Evolutionary conservation across 192 early-diverging fungal genomes (phyloP).

Genomic region (Backusella sp.): DNA sequence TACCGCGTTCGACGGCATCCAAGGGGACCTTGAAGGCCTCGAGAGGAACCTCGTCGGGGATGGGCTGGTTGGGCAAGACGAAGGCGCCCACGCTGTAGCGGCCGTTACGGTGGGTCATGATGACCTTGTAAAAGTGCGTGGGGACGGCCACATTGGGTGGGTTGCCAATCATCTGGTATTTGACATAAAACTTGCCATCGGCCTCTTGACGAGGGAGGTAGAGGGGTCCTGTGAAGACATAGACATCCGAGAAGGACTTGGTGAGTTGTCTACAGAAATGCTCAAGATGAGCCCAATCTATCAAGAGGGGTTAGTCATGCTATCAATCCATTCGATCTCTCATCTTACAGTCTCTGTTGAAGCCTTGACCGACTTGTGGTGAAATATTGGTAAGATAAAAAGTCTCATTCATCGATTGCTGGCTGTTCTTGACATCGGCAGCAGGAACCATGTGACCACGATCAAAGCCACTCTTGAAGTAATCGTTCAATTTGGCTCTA

Average conservation of each 20-base stretch:
- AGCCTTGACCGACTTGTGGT: slow-evolving; percentile 81
- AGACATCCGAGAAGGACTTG: slow-evolving; percentile 75
- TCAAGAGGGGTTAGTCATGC: too few species aligned
- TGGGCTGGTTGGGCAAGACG: slow-evolving; percentile 80
- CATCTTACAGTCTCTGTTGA: slow-evolving; percentile 79
- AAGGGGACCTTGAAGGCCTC: slow-evolving; percentile 69
- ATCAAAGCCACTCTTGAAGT: slow-evolving; percentile 80
- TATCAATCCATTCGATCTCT: neutral
- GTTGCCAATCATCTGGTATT: slow-evolving; percentile 86
- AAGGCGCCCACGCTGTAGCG: slow-evolving; percentile 66
- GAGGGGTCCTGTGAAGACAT: slow-evolving; percentile 85
- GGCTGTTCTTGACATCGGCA: slow-evolving; percentile 74
- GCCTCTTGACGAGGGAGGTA: slow-evolving; percentile 75
- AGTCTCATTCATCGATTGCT: slow-evolving; percentile 81
- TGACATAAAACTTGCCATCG: slow-evolving; percentile 74
- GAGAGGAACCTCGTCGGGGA: slow-evolving; percentile 64
- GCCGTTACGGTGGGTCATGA: slow-evolving; percentile 61
- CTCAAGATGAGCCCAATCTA: slow-evolving; percentile 88
- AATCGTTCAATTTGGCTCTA: slow-evolving; percentile 77
- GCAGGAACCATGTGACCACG: slow-evolving; percentile 94
- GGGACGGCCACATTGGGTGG: slow-evolving; percentile 88
- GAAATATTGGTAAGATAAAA: slow-evolving; percentile 81
- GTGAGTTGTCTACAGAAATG: slow-evolving; percentile 73
- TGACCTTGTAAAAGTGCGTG: slow-evolving; percentile 93
- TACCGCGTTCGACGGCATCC: slow-evolving; percentile 68